These are phyloP conservation scores for Podaxis sp. DNA, from an alignment of 768 basidiomycete species.

Conservation along the genomic window DNA sequence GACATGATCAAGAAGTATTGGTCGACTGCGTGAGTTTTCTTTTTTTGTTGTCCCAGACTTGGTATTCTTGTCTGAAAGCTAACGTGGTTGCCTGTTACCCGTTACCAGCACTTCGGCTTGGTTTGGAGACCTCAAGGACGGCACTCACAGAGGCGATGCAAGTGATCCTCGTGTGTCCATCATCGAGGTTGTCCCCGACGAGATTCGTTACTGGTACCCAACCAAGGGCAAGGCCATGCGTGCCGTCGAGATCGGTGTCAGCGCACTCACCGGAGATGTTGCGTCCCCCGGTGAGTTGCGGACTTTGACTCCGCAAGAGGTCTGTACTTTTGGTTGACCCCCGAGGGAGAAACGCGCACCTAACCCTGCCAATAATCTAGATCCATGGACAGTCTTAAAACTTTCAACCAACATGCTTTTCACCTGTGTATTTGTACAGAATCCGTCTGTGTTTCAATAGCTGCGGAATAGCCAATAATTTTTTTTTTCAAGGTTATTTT, in stretches of 20 bases:
- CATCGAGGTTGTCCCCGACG: constrained; percentile 74
- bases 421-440: too few relatives aligned
- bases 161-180: constrained; percentile 75
- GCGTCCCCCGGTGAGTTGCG: constrained; percentile 73
- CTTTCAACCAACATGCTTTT: background rate
- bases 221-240: constrained; percentile 56
- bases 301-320: constrained; percentile 72
- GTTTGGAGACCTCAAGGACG: constrained; percentile 86
- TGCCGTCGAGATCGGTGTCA: constrained; percentile 53
- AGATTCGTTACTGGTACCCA: constrained; percentile 79
- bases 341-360: background rate
- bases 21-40: constrained; percentile 40
- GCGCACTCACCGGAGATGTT: constrained; percentile 56
- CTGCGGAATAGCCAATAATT: background rate
- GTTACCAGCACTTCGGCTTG: constrained; percentile 56
- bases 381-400: background rate
- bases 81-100: too few relatives aligned
- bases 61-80: background rate
- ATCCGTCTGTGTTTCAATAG: background rate
- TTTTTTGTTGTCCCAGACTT: background rate
- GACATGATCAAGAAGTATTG: constrained; percentile 63
- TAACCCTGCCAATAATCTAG: background rate
- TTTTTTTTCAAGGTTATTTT: background rate
- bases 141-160: constrained; percentile 75
- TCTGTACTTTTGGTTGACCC: constrained; percentile 24